phyloP scores from a whole-genome alignment of 768 basidiomycete species.

The Rubroboletus satanas region DNA sequence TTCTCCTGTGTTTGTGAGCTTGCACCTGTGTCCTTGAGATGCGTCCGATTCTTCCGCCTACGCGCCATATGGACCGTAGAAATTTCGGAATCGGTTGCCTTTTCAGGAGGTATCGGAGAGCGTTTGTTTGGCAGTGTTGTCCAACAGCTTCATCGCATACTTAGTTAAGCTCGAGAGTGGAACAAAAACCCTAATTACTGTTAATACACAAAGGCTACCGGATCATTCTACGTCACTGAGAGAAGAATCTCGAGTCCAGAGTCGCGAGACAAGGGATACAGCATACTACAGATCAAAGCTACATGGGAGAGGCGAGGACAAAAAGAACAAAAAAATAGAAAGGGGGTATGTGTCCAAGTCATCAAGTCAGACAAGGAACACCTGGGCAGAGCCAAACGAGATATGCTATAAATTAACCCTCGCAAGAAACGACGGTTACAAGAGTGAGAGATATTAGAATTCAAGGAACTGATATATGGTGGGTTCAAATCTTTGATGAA shows the following conservation, averaged over 20 bases:
- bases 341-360: conserved; percentile 5
- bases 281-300: conserved; percentile 28
- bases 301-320: conserved; percentile 17
- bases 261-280: conserved; percentile 25
- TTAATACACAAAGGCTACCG: conserved; percentile 1
- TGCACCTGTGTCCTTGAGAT: conserved; percentile 58
- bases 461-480: conserved; percentile 71
- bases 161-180: too few species aligned
- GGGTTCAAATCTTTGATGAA: conserved; percentile 64
- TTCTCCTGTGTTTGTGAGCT: conserved; percentile 33
- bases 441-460: conserved; percentile 45
- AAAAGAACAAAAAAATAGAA: not conserved
- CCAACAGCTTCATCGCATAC: not conserved
- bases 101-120: conserved; percentile 12
- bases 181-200: conserved; percentile 3
- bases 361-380: conserved; percentile 3
- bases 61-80: conserved; percentile 42
- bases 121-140: conserved; percentile 28
- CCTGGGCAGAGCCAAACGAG: conserved; percentile 3
- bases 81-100: conserved; percentile 14
- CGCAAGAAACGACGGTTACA: conserved; percentile 6
- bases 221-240: conserved; percentile 10
- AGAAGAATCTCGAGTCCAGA: conserved; percentile 3
- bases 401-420: conserved; percentile 29
- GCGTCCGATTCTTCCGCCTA: conserved; percentile 76